These are phyloP conservation scores for Alternaria longipes DNA, from an alignment of 2,329 filamentous ascomycete species.

Conservation along the genomic window DNA sequence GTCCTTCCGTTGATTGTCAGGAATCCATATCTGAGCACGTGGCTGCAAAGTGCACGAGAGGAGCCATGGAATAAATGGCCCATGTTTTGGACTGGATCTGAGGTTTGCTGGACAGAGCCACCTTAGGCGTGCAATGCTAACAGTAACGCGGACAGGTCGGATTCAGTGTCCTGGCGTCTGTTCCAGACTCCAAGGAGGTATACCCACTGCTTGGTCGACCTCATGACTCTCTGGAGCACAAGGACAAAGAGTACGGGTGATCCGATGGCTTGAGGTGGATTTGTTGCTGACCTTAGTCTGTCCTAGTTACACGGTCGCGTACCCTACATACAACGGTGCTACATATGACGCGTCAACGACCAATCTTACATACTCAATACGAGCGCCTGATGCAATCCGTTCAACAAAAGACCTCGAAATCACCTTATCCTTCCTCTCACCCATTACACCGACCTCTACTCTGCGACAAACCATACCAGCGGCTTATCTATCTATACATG, in stretches of 20 bases:
- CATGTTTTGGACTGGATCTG: constrained; percentile 80
- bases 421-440: constrained; percentile 74
- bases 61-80: constrained; percentile 86
- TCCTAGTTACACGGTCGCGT: constrained; percentile 64
- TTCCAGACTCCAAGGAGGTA: constrained; percentile 67
- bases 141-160: constrained; percentile 58
- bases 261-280: neutral
- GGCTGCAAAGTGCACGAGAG: constrained; percentile 72
- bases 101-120: constrained; percentile 52
- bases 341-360: constrained; percentile 76
- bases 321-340: constrained; percentile 67
- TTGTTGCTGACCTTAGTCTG: constrained; percentile 1
- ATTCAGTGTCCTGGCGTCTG: constrained; percentile 69
- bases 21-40: constrained; percentile 62
- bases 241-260: constrained; percentile 50
- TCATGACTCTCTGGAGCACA: constrained; percentile 66
- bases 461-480: constrained; percentile 84
- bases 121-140: constrained; percentile 20
- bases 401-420: constrained; percentile 60
- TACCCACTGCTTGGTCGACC: constrained; percentile 73
- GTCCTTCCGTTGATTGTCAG: constrained; percentile 61
- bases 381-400: constrained; percentile 50
- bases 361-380: constrained; percentile 72
- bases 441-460: constrained; percentile 82
- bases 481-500: constrained; percentile 76